Evolutionary conservation across 768 basidiomycete genomes (phyloP).

Genomic region (Tulasnella calospora): DNA sequence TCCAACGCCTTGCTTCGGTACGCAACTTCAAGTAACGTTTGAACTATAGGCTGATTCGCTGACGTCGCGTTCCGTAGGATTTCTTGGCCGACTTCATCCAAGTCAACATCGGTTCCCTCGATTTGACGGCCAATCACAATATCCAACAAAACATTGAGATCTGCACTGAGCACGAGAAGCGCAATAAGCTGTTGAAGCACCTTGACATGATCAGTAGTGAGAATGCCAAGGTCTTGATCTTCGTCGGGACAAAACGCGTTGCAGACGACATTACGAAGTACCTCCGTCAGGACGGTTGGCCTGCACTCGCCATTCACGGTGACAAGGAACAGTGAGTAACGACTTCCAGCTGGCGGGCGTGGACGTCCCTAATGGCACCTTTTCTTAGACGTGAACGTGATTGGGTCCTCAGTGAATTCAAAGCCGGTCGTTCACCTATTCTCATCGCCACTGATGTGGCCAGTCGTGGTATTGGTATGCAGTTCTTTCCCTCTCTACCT

Average conservation of each 20-base stretch:
- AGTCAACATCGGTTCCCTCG: constrained; percentile 98
- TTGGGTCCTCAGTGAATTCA: constrained; percentile 98
- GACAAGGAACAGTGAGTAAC: constrained; percentile 91
- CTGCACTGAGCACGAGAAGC: constrained; percentile 96
- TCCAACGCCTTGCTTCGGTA: constrained; percentile 92
- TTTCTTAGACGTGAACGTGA: constrained; percentile 86
- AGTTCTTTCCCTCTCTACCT: constrained; percentile 34
- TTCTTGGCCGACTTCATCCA: constrained; percentile 96
- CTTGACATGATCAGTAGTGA: constrained; percentile 93
- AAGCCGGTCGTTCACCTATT: constrained; percentile 94
- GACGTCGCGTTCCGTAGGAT: constrained; percentile 50
- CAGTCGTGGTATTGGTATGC: constrained; percentile 99
- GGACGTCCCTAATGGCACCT: not conserved
- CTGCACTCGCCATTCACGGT: constrained; percentile 98
- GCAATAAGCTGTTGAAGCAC: constrained; percentile 91
- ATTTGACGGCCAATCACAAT: constrained; percentile 96
- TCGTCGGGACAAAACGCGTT: constrained; percentile 94
- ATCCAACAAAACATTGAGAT: constrained; percentile 95
- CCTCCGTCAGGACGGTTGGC: constrained; percentile 97
- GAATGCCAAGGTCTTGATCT: constrained; percentile 98
- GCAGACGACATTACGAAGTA: constrained; percentile 99
- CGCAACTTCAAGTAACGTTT: constrained; percentile 25
- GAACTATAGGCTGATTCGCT: constrained; percentile 18
- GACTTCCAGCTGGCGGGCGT: constrained; percentile 4
- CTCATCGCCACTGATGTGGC: constrained; percentile 99